Percentiles rank a stretch among this genome's conserved stretches.
phyloP scores from a whole-genome alignment of 257 asterid genomes.

The Anisodus acutangulus region DNA sequence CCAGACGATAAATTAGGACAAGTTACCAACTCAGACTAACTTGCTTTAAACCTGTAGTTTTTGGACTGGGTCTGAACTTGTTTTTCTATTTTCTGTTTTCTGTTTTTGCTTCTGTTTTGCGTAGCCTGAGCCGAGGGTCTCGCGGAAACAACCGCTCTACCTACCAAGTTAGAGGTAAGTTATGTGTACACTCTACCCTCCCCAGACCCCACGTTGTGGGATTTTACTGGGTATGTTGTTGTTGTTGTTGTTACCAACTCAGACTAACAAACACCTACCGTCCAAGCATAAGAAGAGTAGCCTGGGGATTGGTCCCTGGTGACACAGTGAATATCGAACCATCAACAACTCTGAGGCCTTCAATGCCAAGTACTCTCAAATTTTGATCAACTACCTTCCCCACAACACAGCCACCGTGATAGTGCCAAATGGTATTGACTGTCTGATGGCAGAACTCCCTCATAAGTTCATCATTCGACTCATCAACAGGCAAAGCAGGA shows the following conservation, averaged over 20 bases:
- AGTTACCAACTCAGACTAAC: neutral
- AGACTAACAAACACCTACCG: constrained; percentile 44
- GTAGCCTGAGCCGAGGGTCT: too few relatives aligned
- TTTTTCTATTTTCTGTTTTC: too few relatives aligned
- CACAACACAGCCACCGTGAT: constrained; percentile 87
- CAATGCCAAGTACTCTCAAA: constrained; percentile 63
- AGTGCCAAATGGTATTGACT: constrained; percentile 93
- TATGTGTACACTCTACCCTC: too few relatives aligned
- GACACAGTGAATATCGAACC: constrained; percentile 72
- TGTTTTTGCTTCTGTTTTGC: too few relatives aligned
- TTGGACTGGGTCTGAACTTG: too few relatives aligned
- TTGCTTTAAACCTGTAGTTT: too few relatives aligned
- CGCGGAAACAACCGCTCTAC: too few relatives aligned
- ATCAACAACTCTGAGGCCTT: constrained; percentile 73
- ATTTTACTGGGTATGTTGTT: too few relatives aligned
- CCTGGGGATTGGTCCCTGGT: constrained; percentile 96
- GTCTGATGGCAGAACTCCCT: constrained; percentile 77
- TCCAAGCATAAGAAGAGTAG: constrained; percentile 88
- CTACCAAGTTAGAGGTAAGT: too few relatives aligned
- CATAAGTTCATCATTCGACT: constrained; percentile 54
- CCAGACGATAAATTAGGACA: neutral
- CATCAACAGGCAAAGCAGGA: constrained; percentile 64
- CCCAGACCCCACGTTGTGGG: too few relatives aligned
- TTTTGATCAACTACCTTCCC: constrained; percentile 76
- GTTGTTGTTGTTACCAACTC: neutral